These are phyloP conservation scores for Cephaloascus fragrans DNA, from an alignment of 805 yeast species.

Conservation along the genomic window DNA sequence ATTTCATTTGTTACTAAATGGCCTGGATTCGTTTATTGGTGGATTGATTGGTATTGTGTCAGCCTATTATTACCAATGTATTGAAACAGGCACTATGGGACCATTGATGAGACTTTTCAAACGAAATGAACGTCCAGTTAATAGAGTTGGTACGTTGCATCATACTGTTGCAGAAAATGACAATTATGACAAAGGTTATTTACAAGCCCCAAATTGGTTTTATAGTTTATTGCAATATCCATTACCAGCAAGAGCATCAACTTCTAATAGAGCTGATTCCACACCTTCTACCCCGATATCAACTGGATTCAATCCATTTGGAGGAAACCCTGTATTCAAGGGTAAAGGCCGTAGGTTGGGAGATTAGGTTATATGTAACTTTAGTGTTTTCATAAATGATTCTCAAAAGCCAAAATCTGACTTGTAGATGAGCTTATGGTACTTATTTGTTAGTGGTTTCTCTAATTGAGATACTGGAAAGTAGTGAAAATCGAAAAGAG, in stretches of 20 bases:
- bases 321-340: conserved; percentile 9
- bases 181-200: conserved; percentile 41
- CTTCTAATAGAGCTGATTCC: neutral
- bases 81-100: conserved; percentile 47
- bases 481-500: no score
- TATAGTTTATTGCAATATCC: conserved; percentile 22
- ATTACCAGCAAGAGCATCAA: neutral
- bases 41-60: conserved; percentile 41
- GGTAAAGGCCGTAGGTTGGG: conserved; percentile 30
- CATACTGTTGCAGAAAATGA: conserved; percentile 22
- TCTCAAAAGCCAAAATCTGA: no score
- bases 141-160: conserved; percentile 18
- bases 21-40: conserved; percentile 27
- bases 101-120: conserved; percentile 28
- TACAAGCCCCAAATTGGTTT: conserved; percentile 42
- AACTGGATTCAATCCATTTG: neutral
- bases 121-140: conserved; percentile 8
- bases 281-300: neutral
- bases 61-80: conserved; percentile 52
- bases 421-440: no score
- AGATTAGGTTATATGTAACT: conserved; percentile 8
- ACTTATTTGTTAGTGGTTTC: no score
- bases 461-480: no score
- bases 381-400: no score
- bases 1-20: conserved; percentile 33